These are phyloP conservation scores for Phytophthora kernoviae DNA, from an alignment of 352 stramenopile species.

Conservation along the genomic window DNA sequence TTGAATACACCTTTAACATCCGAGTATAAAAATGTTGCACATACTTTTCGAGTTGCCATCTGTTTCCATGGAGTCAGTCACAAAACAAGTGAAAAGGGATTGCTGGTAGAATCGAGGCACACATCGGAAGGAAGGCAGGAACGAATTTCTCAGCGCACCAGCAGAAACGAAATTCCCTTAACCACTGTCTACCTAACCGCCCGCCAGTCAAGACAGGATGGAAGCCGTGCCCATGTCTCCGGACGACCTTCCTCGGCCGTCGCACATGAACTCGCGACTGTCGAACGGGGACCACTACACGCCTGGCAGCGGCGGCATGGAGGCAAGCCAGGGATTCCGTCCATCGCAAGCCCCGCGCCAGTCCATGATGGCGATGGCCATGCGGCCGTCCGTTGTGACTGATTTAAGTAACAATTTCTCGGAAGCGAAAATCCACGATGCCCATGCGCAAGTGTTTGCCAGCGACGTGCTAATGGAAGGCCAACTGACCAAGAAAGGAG, in stretches of 20 bases:
- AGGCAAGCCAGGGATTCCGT: conserved; percentile 8
- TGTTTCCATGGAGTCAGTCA: too few species aligned
- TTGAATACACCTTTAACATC: too few species aligned
- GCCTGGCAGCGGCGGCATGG: conserved; percentile 3
- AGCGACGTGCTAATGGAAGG: conserved; percentile 78
- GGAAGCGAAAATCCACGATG: conserved; percentile 63
- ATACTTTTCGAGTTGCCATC: too few species aligned
- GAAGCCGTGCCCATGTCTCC: conserved; percentile 10
- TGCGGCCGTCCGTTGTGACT: conserved; percentile 53
- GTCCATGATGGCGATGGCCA: conserved; percentile 34
- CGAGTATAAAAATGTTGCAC: too few species aligned
- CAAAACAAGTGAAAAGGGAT: too few species aligned
- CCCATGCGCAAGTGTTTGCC: conserved; percentile 56
- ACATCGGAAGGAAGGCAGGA: too few species aligned
- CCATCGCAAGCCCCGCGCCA: conserved; percentile 14
- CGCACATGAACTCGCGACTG: conserved; percentile 39
- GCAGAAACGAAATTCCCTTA: too few species aligned
- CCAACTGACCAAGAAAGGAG: conserved; percentile 70
- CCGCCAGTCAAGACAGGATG: conserved; percentile 15
- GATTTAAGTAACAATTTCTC: conserved; percentile 68
- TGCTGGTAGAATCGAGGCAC: too few species aligned
- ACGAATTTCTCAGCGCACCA: too few species aligned
- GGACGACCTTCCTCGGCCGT: conserved; percentile 22
- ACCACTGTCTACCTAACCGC: too few species aligned
- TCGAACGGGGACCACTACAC: conserved; percentile 27